Evolutionary conservation across 768 basidiomycete genomes (phyloP), one percentile per base, ranked within the genome.

Genomic region (Lactarius hatsudake): DNA sequence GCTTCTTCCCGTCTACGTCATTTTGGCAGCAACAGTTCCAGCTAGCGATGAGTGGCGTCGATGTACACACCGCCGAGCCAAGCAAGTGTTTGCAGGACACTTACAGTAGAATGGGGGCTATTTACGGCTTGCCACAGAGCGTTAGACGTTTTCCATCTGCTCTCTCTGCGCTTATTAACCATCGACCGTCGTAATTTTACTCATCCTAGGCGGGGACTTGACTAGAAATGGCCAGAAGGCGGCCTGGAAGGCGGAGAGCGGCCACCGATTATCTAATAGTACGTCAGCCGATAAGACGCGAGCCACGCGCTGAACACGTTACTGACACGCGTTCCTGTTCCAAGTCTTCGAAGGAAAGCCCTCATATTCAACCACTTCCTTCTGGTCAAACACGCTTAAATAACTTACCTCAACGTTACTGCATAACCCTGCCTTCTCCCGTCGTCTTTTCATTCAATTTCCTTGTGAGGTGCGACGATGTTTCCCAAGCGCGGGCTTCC

Each of bases 291-390:
- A 23, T 36, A n/a, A 56, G n/a, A 40, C 58, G 36, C n/a, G 58
- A 67, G 58, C 51, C 67, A 68, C 67, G 67, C 67, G 67, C 59
- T 51, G 59, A 68, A 68, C 67, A 68, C 67, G 67, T 18, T 63
- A 48, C 63, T 61, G 59, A 55, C 67, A 68, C 30, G 62, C 59
- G 63, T 64, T 36, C 30, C 23, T 17, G 17, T 42, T 59, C 66
- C 40, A 53, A 34, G 10, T 55, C 38, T 40, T 59, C 34, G 34
- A 51, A 7, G 5, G 15, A 45, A 32, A 45, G 59, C 42, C 32
- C 59, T 45, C 53, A 30, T 26, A 30, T 48, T 34, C 23, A 30
- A 32, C 59, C 34, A 34, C 34, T 28, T 34, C 36, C 30, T 55
- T 54, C 55, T 61, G 58, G 62, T 45, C 58, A 38, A 34, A 32